phyloP scores from a whole-genome alignment of 139 green algal species.

The Medakamo hakoo region DNA sequence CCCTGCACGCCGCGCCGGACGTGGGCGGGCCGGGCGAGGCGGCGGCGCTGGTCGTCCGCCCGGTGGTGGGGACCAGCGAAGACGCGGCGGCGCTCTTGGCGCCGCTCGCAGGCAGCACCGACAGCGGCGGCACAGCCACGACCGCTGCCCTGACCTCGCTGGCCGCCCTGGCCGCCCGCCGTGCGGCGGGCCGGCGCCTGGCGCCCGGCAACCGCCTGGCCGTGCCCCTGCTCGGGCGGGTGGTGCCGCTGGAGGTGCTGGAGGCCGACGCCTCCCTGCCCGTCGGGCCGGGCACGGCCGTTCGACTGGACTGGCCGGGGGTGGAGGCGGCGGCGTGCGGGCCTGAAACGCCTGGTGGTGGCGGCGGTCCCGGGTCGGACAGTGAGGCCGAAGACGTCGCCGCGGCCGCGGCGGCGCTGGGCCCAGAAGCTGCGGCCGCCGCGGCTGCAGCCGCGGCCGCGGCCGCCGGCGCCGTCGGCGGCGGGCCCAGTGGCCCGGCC shows the following conservation, averaged over 20 bases:
- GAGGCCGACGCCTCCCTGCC: neutral
- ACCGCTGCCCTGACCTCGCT: neutral
- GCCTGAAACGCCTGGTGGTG: no score
- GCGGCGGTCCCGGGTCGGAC: no score
- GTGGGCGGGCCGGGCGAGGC: no score
- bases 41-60: neutral
- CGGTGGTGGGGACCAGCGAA: neutral
- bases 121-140: no score
- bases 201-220: constrained; percentile 28
- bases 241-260: constrained; percentile 1
- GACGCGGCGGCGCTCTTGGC: neutral
- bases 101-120: no score
- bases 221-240: constrained; percentile 29
- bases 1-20: no score
- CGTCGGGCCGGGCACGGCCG: neutral
- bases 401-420: neutral
- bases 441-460: constrained; percentile 1
- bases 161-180: neutral
- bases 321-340: no score
- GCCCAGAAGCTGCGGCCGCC: no score
- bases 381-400: constrained; percentile 1
- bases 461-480: neutral
- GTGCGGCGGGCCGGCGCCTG: constrained; percentile 13
- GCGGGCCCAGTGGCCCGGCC: constrained; percentile 7
- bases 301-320: no score